These are phyloP conservation scores for Corylus avellana DNA, from an alignment of 306 rosid genomes.

Conservation along the genomic window DNA sequence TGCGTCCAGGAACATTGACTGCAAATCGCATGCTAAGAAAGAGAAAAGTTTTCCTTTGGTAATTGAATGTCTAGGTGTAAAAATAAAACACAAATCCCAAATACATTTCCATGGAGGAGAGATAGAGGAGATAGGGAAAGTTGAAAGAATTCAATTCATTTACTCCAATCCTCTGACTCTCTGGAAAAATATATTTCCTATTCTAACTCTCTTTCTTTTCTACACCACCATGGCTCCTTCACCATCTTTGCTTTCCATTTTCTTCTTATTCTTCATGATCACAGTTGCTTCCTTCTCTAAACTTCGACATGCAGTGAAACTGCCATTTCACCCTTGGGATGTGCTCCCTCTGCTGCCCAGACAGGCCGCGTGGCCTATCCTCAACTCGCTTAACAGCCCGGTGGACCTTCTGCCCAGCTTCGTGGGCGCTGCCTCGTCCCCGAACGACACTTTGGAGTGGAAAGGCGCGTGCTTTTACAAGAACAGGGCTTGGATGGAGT, in stretches of 20 bases:
- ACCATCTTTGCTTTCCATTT: slow-evolving; percentile 7
- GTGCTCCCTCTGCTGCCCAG: slow-evolving; percentile 78
- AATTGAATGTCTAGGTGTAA: no score
- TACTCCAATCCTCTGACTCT: background rate
- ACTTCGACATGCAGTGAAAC: slow-evolving; percentile 23
- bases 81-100: no score
- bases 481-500: slow-evolving; percentile 86
- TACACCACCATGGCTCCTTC: slow-evolving; percentile 26
- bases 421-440: slow-evolving; percentile 77
- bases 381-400: slow-evolving; percentile 68
- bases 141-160: background rate
- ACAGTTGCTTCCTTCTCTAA: slow-evolving; percentile 8
- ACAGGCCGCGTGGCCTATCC: slow-evolving; percentile 76
- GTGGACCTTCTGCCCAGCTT: slow-evolving; percentile 78
- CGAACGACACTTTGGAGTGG: slow-evolving; percentile 43
- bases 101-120: no score
- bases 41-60: no score
- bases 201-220: background rate
- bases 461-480: slow-evolving; percentile 80
- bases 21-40: no score
- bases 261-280: slow-evolving; percentile 1
- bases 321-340: slow-evolving; percentile 63
- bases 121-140: background rate
- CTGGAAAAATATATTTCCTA: background rate
- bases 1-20: no score